Evolutionary conservation across 305 asterid species (phyloP).

Genomic region (Petunia hybrid): DNA sequence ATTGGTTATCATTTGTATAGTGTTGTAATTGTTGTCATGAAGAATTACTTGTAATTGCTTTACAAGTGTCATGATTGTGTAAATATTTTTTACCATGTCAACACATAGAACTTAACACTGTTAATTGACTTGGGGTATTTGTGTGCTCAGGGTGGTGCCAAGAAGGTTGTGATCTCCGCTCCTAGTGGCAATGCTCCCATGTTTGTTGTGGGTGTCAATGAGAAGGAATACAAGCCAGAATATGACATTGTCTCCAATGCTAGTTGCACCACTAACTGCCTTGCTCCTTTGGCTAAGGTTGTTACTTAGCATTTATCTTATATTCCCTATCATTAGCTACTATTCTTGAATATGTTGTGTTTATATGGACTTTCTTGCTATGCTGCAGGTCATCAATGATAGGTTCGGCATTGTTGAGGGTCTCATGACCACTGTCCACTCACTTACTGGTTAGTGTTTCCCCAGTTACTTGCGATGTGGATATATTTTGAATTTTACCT

Average conservation of each 20-base stretch:
- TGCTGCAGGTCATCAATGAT: slow-evolving; percentile 63
- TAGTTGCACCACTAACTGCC: slow-evolving; percentile 82
- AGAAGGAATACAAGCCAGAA: slow-evolving; percentile 71
- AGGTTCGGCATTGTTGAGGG: slow-evolving; percentile 86
- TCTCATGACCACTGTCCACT: slow-evolving; percentile 80
- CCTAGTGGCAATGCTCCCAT: slow-evolving; percentile 86
- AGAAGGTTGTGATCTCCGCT: slow-evolving; percentile 82
- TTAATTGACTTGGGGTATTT: slow-evolving; percentile 11
- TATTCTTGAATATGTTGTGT: neutral
- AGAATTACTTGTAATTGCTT: neutral
- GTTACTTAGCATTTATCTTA: neutral
- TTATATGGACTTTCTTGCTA: neutral
- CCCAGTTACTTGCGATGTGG: neutral
- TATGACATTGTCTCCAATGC: slow-evolving; percentile 71
- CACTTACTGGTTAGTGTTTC: slow-evolving; percentile 58
- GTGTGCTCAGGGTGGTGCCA: slow-evolving; percentile 74
- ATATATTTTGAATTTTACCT: neutral
- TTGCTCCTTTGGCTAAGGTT: slow-evolving; percentile 85
- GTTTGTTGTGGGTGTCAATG: slow-evolving; percentile 81
- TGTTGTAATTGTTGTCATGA: neutral
- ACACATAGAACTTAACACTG: no score
- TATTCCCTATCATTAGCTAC: neutral
- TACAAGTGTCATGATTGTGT: neutral
- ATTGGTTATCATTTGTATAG: neutral
- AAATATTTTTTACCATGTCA: neutral